Evolutionary conservation across 2,329 filamentous ascomycete species (phyloP), one percentile per base, ranked within the genome.

Genomic region (Penicillium sp.): DNA sequence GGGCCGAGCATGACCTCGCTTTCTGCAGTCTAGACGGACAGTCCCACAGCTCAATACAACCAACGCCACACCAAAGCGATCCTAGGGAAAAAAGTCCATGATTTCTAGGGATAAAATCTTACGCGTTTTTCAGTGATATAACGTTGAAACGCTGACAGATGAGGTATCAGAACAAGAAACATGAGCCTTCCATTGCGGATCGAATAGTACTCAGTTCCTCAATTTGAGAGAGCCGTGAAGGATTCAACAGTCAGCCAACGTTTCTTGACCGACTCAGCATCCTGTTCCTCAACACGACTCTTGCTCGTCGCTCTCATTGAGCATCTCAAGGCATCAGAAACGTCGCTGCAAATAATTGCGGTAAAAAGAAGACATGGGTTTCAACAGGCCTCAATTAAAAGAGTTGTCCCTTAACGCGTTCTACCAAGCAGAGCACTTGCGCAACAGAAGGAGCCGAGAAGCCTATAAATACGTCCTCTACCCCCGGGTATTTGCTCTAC

Each of bases 41-140:
- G 42, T 27, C 42, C 22, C n/a, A 45, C n/a, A 32, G 14, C 27
- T 45, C 27, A 45, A 45, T 14, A 32, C 14, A 45, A 45, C 43
- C 42, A 45, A 45, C 43, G 31, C 27, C 16, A 45, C 43, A 45
- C 22, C 24, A 47, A 47, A 47, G 22, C 46, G 34, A 47, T 32
- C 32, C 34, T 13, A 47, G 22, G 6, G 11, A 21, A 34, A 32
- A 10, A 29, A 13, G 29, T 22, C 21, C 18, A 42, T 22, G 10
- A 38, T n/a, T 47, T n/a, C 44, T 16, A 24, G 14, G 21, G 31
- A 47, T 47, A 21, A 14, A 27, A 46, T 38, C n/a, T n/a, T 21
- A 42, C n/a, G 39, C 18, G 10, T 9, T 11, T 24, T 42, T 42
- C 18, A 16, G 39, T 42, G 39, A 42, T 22, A 24, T 1, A 42